These are phyloP conservation scores for Cryptococcus neoformans DNA, from an alignment of 1,284 basidiomycete genomes.

Conservation along the genomic window DNA sequence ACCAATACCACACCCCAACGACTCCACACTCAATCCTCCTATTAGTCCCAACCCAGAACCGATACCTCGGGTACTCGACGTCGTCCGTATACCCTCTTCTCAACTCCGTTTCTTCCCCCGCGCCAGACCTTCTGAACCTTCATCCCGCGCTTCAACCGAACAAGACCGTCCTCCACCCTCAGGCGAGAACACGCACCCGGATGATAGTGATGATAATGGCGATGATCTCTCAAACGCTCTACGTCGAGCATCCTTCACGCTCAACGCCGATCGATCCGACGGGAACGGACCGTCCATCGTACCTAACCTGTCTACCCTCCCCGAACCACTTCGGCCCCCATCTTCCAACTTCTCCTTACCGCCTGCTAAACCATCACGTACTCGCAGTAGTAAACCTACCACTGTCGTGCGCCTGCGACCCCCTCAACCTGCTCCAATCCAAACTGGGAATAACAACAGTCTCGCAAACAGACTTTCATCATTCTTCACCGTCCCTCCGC, in stretches of 20 bases:
- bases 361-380: neutral
- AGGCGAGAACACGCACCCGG: no score
- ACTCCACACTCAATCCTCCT: neutral
- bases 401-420: conserved; percentile 26
- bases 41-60: neutral
- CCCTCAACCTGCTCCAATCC: conserved; percentile 8
- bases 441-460: conserved; percentile 1
- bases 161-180: neutral
- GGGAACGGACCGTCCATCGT: conserved; percentile 17
- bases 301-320: conserved; percentile 27
- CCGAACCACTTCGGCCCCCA: conserved; percentile 14
- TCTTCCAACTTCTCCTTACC: neutral
- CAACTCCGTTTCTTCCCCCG: conserved; percentile 48
- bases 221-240: no score
- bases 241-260: neutral
- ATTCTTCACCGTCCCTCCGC: conserved; percentile 26
- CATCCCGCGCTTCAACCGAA: conserved; percentile 6
- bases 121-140: conserved; percentile 17
- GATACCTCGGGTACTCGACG: conserved; percentile 28
- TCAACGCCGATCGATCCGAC: neutral
- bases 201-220: no score
- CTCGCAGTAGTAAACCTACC: neutral
- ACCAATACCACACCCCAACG: neutral
- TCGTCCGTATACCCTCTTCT: conserved; percentile 44
- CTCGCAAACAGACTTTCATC: conserved; percentile 20